A percentile compares a stretch with the other conserved stretches of the same genome.
Conservation (phyloP, 441 rosid species). For the Euphorbia celastroides region DNA sequence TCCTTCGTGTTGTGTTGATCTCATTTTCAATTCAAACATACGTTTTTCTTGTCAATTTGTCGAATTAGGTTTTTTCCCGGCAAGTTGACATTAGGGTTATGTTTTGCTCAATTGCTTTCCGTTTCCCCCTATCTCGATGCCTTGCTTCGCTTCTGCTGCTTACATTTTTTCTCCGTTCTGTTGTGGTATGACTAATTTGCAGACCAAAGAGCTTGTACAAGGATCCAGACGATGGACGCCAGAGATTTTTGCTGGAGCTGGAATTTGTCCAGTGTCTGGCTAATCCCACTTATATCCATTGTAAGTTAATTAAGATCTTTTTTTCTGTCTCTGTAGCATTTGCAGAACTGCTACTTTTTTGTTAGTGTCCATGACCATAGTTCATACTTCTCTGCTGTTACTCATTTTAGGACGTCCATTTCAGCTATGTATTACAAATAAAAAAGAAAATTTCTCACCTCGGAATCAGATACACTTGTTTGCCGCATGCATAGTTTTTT, state of each 20-base stretch:
- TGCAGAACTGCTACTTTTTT: neutral
- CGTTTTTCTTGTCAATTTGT: neutral
- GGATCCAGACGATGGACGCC: conserved; percentile 92
- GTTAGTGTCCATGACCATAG: neutral
- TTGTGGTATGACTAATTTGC: conserved; percentile 10
- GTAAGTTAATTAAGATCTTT: conserved; percentile 31
- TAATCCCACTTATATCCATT: conserved; percentile 94
- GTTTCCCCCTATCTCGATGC: neutral
- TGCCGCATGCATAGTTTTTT: neutral
- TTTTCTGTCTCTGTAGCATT: neutral
- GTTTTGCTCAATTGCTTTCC: neutral
- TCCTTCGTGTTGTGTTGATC: neutral
- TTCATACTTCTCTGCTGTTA: neutral
- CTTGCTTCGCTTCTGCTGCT: no score
- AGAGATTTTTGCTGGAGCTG: conserved; percentile 79
- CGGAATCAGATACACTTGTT: no score
- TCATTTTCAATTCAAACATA: neutral
- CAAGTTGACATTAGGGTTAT: neutral
- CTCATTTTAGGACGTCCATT: neutral
- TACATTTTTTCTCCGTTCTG: neutral
- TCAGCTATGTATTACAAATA: neutral
- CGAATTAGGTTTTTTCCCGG: neutral
- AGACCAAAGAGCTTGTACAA: conserved; percentile 67
- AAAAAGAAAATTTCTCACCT: neutral
- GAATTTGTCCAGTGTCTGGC: conserved; percentile 96